Percentiles rank a stretch among this genome's conserved stretches.
Conservation (phyloP, 768 basidiomycete species). For the Rhizopogon roseolus region DNA sequence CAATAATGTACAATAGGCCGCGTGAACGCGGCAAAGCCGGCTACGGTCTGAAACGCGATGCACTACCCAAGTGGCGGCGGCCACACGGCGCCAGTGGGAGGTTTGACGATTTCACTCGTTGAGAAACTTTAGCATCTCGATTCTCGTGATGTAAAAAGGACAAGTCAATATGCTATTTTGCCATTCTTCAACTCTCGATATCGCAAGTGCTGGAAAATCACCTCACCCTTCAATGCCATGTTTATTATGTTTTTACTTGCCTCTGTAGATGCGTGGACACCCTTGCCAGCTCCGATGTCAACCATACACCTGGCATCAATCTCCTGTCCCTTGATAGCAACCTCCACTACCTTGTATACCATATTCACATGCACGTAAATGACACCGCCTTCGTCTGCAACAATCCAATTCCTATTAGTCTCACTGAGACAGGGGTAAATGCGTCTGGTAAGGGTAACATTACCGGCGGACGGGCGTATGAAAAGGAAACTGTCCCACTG, state of each 20-base stretch:
- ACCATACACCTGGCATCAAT: constrained; percentile 68
- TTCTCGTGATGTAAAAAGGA: no score
- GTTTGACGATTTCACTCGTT: no score
- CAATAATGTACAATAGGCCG: no score
- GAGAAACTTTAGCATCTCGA: no score
- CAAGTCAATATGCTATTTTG: no score
- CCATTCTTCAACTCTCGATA: no score
- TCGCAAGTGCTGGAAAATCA: no score
- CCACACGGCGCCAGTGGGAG: no score
- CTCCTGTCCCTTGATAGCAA: constrained; percentile 54
- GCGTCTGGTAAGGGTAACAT: constrained; percentile 52
- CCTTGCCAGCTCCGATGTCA: constrained; percentile 72
- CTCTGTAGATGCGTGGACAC: constrained; percentile 72
- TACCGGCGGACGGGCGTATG: constrained; percentile 73
- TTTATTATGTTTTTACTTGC: constrained; percentile 31
- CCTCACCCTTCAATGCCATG: no score
- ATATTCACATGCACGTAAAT: constrained; percentile 66
- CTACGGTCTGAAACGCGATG: no score
- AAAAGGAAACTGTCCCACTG: constrained; percentile 81
- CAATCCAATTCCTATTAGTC: constrained; percentile 71
- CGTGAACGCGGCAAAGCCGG: no score
- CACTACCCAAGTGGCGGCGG: no score
- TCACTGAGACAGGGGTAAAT: constrained; percentile 53
- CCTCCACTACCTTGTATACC: constrained; percentile 48
- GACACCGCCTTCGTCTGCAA: constrained; percentile 89